A percentile compares a stretch with the other conserved stretches of the same genome.
These are phyloP conservation scores for Microbotryum saponariae DNA, from an alignment of 1,284 basidiomycete species.

Conservation along the genomic window DNA sequence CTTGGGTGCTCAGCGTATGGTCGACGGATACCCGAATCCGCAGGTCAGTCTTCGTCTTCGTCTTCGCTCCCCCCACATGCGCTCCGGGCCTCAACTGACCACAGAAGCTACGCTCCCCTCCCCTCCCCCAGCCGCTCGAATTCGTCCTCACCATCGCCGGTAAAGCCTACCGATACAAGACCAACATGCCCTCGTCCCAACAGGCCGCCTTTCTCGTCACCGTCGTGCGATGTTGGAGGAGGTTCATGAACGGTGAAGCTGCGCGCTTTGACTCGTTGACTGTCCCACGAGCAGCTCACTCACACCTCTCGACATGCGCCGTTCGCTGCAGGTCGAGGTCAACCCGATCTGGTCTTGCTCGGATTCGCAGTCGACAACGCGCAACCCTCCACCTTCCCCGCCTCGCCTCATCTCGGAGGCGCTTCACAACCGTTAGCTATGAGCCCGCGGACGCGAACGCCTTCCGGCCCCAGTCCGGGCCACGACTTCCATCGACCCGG, in stretches of 20 bases:
- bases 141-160: conserved; percentile 70
- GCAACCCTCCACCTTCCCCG: not conserved
- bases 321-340: conserved; percentile 12
- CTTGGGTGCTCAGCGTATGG: conserved; percentile 2
- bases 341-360: conserved; percentile 24
- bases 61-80: too few species aligned
- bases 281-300: not conserved
- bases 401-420: not conserved
- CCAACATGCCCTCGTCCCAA: conserved; percentile 58
- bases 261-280: too few species aligned
- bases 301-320: not conserved
- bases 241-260: conserved; percentile 27
- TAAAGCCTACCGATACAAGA: conserved; percentile 78
- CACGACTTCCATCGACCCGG: not conserved
- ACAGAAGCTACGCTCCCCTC: too few species aligned
- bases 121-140: conserved; percentile 23
- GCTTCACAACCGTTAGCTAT: not conserved
- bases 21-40: not conserved
- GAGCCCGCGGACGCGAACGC: not conserved
- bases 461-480: not conserved
- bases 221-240: conserved; percentile 60
- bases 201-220: conserved; percentile 64
- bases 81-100: not conserved
- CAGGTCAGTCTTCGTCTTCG: too few species aligned
- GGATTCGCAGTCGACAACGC: conserved; percentile 32